A percentile compares a stretch with the other conserved stretches of the same genome.
These are phyloP conservation scores for Hortaea werneckii DNA, from an alignment of 2,329 filamentous ascomycete species.

Conservation along the genomic window DNA sequence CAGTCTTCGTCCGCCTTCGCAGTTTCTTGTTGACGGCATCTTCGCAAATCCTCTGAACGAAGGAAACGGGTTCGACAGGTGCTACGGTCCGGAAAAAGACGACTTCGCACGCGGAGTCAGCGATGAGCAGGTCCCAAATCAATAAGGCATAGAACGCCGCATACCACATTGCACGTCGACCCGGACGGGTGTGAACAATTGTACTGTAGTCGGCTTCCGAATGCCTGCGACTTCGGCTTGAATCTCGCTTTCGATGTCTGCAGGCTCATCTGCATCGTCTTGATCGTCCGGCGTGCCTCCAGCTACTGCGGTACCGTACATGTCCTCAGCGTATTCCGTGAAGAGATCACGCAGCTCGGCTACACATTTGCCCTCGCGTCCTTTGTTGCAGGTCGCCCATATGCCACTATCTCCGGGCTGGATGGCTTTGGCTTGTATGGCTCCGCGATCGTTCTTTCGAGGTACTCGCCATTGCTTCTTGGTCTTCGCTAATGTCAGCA, in stretches of 20 bases:
- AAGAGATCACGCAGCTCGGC: constrained; percentile 58
- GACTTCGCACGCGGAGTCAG: constrained; percentile 30
- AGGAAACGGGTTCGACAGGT: constrained; percentile 49
- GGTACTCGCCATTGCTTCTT: constrained; percentile 37
- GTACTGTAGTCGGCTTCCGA: constrained; percentile 39
- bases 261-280: constrained; percentile 29
- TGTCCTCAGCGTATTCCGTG: constrained; percentile 53
- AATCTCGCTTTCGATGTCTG: constrained; percentile 64
- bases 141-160: neutral
- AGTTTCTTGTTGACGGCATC: constrained; percentile 41
- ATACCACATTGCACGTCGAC: constrained; percentile 47
- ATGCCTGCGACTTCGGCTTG: constrained; percentile 59
- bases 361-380: constrained; percentile 60
- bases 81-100: constrained; percentile 48
- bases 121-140: neutral
- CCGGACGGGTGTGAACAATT: constrained; percentile 43
- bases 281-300: constrained; percentile 13
- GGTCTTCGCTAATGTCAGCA: constrained; percentile 17
- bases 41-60: constrained; percentile 49
- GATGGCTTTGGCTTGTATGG: constrained; percentile 30
- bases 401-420: constrained; percentile 63
- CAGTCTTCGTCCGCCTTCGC: constrained; percentile 46
- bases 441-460: constrained; percentile 21
- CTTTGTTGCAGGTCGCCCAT: constrained; percentile 67
- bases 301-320: constrained; percentile 38